Base-by-base conservation (phyloP, 768 basidiomycete species). In the Pleurotus citrinopileatus region DNA sequence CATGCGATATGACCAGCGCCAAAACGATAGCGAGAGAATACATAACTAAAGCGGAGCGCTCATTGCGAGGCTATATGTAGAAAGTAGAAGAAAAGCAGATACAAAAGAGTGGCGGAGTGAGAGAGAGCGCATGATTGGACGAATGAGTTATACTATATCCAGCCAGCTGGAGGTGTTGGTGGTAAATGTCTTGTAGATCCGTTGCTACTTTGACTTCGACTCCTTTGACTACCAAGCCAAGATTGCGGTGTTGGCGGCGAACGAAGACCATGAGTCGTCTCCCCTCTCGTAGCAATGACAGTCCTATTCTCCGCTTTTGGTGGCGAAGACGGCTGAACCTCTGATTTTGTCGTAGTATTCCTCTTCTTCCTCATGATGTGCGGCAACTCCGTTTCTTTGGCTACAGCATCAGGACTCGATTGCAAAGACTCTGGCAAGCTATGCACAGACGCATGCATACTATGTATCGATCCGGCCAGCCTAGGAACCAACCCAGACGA, bases 381-480 rank as follows among this genome's bases (percentile, higher is more conserved):
- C 13, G 10, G n/a, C 29, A 17, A 8, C 8, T 36, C 34, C 19
- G n/a, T 34, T 17, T 10, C 48, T 37, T 37, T 34, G 7, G 9
- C 13, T 13, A 13, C 26, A 29, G n/a, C 25, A 10, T 19, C 27
- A 47, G 25, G 25, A 17, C 2, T 15, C 22, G n/a, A n/a, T n/a
- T n/a, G n/a, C n/a, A 36, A 17, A 12, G 48, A 72, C 1, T 85
- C 82, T 55, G 79, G 81, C 51, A 83, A 67, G 63, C 82, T 86
- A 63, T 76, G 80, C 3, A 84, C 67, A 7, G 87, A 88, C 8
- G 76, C 74, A 20, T 71, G 75, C 59, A 75, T 57, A 62, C 82
- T 83, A 53, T 78, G 77, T 20, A 73, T 61, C 32, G 75, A 74
- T 26, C 63, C 62, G 0, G 61, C 55, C 1, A 26, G 25, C 68